These are phyloP conservation scores for Chlamydomonas sp. DNA, from an alignment of 139 green algal genomes.

Conservation along the genomic window DNA sequence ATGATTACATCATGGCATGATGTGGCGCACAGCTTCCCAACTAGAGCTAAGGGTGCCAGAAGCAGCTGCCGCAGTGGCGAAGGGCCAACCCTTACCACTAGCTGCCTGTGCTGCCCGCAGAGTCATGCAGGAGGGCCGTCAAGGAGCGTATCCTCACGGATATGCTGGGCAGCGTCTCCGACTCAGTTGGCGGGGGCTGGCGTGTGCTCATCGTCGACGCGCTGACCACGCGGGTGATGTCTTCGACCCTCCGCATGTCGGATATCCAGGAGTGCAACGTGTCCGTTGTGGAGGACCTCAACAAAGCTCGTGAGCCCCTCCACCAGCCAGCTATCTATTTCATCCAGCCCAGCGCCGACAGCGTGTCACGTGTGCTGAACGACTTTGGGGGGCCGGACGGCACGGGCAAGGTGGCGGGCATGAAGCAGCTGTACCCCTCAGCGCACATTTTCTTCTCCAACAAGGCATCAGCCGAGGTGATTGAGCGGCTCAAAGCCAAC, in stretches of 20 bases:
- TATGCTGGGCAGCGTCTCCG: slow-evolving; percentile 76
- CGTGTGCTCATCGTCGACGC: slow-evolving; percentile 86
- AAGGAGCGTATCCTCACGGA: slow-evolving; percentile 63
- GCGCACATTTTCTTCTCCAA: slow-evolving; percentile 94
- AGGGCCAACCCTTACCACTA: too few relatives aligned
- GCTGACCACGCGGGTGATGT: slow-evolving; percentile 68
- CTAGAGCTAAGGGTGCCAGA: too few relatives aligned
- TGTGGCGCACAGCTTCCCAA: too few relatives aligned
- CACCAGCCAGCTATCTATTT: slow-evolving; percentile 89
- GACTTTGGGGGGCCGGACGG: slow-evolving; percentile 31
- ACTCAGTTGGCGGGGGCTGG: slow-evolving; percentile 68
- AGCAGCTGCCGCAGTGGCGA: too few relatives aligned
- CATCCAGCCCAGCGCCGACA: slow-evolving; percentile 72
- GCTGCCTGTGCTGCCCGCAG: too few relatives aligned
- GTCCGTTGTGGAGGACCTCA: slow-evolving; percentile 79
- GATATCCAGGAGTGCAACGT: slow-evolving; percentile 47
- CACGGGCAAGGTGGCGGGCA: not conserved
- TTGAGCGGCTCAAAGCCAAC: slow-evolving; percentile 69
- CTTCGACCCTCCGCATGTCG: slow-evolving; percentile 37
- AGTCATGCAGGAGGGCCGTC: slow-evolving; percentile 46
- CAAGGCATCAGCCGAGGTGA: slow-evolving; percentile 41
- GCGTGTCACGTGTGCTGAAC: slow-evolving; percentile 4
- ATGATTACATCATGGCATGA: too few relatives aligned
- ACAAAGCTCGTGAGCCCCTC: slow-evolving; percentile 76
- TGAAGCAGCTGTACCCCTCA: slow-evolving; percentile 65